Evolutionary conservation across 306 rosid genomes (phyloP).

Genomic region (Vigna nakashimae): DNA sequence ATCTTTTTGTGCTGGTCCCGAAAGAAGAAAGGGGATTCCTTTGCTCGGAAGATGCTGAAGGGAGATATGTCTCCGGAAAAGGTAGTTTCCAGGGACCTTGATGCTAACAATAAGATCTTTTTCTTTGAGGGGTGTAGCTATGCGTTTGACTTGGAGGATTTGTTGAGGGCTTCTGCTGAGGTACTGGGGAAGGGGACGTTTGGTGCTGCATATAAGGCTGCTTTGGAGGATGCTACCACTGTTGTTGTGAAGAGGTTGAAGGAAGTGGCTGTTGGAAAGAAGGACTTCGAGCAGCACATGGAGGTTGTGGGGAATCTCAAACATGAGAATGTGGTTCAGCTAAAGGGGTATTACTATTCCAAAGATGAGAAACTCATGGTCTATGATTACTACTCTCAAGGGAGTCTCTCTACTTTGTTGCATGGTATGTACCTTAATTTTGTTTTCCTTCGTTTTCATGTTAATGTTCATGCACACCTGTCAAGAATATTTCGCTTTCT

Average conservation of each 20-base stretch:
- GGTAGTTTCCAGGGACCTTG: conserved; percentile 69
- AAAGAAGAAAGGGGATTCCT: conserved; percentile 49
- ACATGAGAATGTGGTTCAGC: conserved; percentile 85
- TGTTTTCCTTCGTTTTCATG: conserved; percentile 2
- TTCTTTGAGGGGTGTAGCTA: conserved; percentile 86
- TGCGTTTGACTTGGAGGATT: conserved; percentile 93
- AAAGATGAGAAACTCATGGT: conserved; percentile 48
- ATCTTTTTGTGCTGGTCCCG: conserved; percentile 64
- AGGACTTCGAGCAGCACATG: conserved; percentile 82
- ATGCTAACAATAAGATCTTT: conserved; percentile 71
- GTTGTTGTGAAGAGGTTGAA: conserved; percentile 92
- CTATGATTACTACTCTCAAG: conserved; percentile 67
- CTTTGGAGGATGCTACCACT: conserved; percentile 75
- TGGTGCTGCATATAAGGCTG: conserved; percentile 86
- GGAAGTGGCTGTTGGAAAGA: conserved; percentile 64
- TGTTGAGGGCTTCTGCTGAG: conserved; percentile 94
- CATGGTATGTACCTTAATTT: conserved; percentile 66
- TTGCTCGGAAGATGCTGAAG: conserved; percentile 67
- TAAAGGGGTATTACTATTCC: conserved; percentile 66
- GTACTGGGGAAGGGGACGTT: conserved; percentile 90
- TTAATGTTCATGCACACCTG: not conserved
- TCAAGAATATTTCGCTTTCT: not conserved
- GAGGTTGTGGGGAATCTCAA: conserved; percentile 75
- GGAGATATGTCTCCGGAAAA: conserved; percentile 89
- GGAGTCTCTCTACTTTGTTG: conserved; percentile 78